These are phyloP conservation scores for Fragilaria crotonensis DNA, from an alignment of 108 stramenopile species.

Conservation along the genomic window DNA sequence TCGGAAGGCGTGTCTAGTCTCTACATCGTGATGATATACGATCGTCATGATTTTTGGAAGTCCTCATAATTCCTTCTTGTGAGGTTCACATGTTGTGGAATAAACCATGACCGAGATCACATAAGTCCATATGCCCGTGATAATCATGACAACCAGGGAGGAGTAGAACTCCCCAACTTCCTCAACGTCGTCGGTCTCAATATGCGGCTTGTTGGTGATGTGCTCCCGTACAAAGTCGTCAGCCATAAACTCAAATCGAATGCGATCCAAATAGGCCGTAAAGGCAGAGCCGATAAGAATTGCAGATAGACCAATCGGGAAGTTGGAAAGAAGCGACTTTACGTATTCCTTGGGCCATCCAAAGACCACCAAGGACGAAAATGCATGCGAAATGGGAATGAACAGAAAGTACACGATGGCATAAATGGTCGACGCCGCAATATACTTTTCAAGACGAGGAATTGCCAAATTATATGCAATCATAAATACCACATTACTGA, in stretches of 20 bases:
- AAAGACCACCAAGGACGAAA: slow-evolving; percentile 68
- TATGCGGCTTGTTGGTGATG: slow-evolving; percentile 2
- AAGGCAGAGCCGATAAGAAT: slow-evolving; percentile 59
- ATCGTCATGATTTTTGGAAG: no score
- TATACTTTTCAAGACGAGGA: slow-evolving; percentile 32
- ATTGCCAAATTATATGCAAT: slow-evolving; percentile 64
- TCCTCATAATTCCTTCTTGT: slow-evolving; percentile 24
- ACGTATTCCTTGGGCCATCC: slow-evolving; percentile 84
- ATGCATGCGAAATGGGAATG: slow-evolving; percentile 66
- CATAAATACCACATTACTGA: slow-evolving; percentile 73
- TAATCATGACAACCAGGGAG: slow-evolving; percentile 62
- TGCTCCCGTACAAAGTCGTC: slow-evolving; percentile 24
- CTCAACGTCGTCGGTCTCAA: slow-evolving; percentile 7
- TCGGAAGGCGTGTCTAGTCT: no score
- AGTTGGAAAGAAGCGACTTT: slow-evolving; percentile 55
- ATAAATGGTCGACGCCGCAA: slow-evolving; percentile 69
- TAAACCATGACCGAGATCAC: slow-evolving; percentile 63
- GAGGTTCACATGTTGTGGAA: slow-evolving; percentile 32
- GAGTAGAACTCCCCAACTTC: slow-evolving; percentile 76
- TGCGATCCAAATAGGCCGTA: slow-evolving; percentile 65
- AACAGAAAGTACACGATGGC: slow-evolving; percentile 59
- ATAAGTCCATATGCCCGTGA: slow-evolving; percentile 78
- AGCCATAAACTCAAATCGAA: slow-evolving; percentile 51
- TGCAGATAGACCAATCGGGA: slow-evolving; percentile 79
- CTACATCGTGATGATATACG: no score